Evolutionary conservation across 2,329 filamentous ascomycete species (phyloP).

Genomic region (Colletotrichum cuscutae): DNA sequence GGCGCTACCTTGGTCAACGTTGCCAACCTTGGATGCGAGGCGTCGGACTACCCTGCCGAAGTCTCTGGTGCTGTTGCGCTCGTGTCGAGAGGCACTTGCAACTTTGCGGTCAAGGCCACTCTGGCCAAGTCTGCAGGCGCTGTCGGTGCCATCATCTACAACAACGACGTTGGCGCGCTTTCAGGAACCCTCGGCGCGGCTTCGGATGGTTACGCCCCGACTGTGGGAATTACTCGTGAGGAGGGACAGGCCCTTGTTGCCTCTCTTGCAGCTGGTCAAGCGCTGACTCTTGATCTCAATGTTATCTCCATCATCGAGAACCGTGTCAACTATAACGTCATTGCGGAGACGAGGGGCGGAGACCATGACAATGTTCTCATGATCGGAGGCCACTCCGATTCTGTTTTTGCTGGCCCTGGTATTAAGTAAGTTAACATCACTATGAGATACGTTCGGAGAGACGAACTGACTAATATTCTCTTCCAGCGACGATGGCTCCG

Average conservation of each 20-base stretch:
- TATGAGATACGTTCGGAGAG: neutral
- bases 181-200: slow-evolving; percentile 66
- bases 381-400: slow-evolving; percentile 59
- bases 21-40: slow-evolving; percentile 63
- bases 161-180: slow-evolving; percentile 63
- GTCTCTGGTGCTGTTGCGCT: slow-evolving; percentile 68
- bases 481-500: slow-evolving; percentile 66
- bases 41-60: slow-evolving; percentile 62
- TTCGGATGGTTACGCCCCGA: slow-evolving; percentile 58
- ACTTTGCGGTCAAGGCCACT: slow-evolving; percentile 67
- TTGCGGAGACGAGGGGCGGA: slow-evolving; percentile 60
- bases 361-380: slow-evolving; percentile 60
- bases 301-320: slow-evolving; percentile 61
- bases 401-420: slow-evolving; percentile 61
- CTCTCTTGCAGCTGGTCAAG: slow-evolving; percentile 43
- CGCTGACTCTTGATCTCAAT: slow-evolving; percentile 46
- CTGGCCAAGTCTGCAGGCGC: slow-evolving; percentile 68
- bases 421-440: slow-evolving; percentile 58
- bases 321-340: slow-evolving; percentile 60
- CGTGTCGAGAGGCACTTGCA: slow-evolving; percentile 67
- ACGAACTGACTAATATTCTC: neutral
- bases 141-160: slow-evolving; percentile 67
- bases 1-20: slow-evolving; percentile 55
- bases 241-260: slow-evolving; percentile 50
- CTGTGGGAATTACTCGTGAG: slow-evolving; percentile 61